These are phyloP conservation scores for Cymbopogon flexuosus DNA, from an alignment of 202 grass and related monocot genomes.

Conservation along the genomic window DNA sequence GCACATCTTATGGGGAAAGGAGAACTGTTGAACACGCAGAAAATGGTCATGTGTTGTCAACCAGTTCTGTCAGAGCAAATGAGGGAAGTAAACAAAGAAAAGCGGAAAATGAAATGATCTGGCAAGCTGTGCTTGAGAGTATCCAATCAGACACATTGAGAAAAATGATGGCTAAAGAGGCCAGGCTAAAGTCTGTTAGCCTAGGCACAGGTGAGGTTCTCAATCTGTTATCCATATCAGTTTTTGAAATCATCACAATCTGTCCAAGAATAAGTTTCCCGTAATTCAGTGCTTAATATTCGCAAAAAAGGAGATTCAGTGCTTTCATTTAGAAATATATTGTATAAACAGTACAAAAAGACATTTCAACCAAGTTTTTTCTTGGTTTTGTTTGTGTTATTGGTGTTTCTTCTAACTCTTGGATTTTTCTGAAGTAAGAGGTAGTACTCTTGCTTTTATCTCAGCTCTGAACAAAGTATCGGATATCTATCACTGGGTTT, in stretches of 20 bases:
- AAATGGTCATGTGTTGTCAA: slow-evolving; percentile 30
- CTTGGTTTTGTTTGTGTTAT: not conserved
- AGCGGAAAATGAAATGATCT: slow-evolving; percentile 64
- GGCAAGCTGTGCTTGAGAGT: slow-evolving; percentile 73
- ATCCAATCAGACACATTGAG: slow-evolving; percentile 64
- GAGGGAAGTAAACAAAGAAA: slow-evolving; percentile 32
- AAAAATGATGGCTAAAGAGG: slow-evolving; percentile 75
- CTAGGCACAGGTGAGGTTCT: slow-evolving; percentile 58
- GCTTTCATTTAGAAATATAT: not conserved
- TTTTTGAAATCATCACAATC: not conserved
- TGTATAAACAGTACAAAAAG: not conserved
- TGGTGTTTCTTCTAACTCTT: slow-evolving; percentile 2
- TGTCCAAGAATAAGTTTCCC: not conserved
- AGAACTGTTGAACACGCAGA: slow-evolving; percentile 31
- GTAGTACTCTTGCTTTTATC: slow-evolving; percentile 5
- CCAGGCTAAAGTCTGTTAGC: slow-evolving; percentile 59
- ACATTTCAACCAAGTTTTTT: not conserved
- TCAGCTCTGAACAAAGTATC: not conserved
- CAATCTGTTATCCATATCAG: slow-evolving; percentile 13
- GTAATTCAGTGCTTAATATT: not conserved
- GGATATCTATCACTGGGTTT: not conserved
- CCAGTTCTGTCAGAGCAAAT: slow-evolving; percentile 34
- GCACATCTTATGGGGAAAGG: slow-evolving; percentile 37
- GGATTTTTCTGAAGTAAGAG: not conserved
- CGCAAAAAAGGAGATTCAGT: not conserved